Evolutionary conservation across 805 yeast genomes (phyloP).

Genomic region (Kodamaea laetipori): DNA sequence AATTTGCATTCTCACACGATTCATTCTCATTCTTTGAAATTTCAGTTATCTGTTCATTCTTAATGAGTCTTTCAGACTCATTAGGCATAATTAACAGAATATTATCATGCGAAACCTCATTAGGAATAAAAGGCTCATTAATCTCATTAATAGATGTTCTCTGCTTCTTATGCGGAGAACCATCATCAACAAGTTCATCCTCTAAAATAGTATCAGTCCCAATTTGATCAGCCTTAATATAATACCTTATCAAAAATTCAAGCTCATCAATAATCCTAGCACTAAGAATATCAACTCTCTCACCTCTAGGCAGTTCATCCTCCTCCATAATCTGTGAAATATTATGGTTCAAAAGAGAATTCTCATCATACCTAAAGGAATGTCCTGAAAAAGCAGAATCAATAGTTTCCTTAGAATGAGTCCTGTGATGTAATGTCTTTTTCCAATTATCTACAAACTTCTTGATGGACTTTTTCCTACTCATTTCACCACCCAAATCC

Average conservation of each 20-base stretch:
- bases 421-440: conserved; percentile 27
- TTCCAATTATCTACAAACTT: conserved; percentile 46
- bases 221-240: conserved; percentile 18
- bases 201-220: not conserved
- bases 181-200: conserved; percentile 6
- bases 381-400: conserved; percentile 1
- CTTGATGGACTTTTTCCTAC: conserved; percentile 38
- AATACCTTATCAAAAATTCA: conserved; percentile 53
- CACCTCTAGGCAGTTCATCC: conserved; percentile 23
- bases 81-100: no score
- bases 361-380: not conserved
- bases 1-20: no score
- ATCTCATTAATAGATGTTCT: no score
- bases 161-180: not conserved
- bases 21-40: no score
- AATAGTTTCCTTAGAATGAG: conserved; percentile 3
- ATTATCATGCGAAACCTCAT: conserved; percentile 1
- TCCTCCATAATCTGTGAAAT: conserved; percentile 13
- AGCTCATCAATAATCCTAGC: conserved; percentile 73
- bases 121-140: not conserved
- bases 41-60: no score
- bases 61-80: no score
- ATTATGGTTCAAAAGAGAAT: not conserved
- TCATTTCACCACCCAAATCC: conserved; percentile 13
- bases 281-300: conserved; percentile 62